These are phyloP conservation scores for Linum tenue DNA, from an alignment of 345 rosid species.

Conservation along the genomic window DNA sequence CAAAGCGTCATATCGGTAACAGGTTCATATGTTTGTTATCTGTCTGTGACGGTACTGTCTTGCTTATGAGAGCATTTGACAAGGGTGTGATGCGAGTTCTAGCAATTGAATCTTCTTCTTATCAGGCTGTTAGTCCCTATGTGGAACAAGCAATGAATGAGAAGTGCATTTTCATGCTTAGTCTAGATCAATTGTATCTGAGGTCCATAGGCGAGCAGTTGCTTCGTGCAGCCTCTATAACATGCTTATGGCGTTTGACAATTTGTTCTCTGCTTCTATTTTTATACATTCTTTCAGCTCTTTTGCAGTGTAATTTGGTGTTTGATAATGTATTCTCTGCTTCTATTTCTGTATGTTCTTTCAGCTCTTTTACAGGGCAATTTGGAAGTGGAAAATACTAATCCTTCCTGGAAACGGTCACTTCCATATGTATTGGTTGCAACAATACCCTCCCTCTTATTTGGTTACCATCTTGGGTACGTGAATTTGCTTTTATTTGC, in stretches of 20 bases:
- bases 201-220: neutral
- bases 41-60: neutral
- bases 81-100: neutral
- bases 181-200: neutral
- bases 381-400: constrained; percentile 38
- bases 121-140: neutral
- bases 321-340: neutral
- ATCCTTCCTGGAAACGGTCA: constrained; percentile 79
- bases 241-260: neutral
- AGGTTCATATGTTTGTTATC: neutral
- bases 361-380: constrained; percentile 42
- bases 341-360: constrained; percentile 17
- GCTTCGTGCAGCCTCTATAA: neutral
- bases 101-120: neutral
- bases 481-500: constrained; percentile 19
- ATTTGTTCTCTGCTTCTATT: constrained; percentile 1
- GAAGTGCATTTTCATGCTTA: neutral
- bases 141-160: neutral
- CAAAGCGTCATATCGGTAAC: too few species aligned
- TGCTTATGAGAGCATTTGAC: neutral
- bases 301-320: constrained; percentile 26
- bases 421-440: constrained; percentile 81
- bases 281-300: constrained; percentile 38
- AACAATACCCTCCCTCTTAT: constrained; percentile 68
- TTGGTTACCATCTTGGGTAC: constrained; percentile 94